Evolutionary conservation across 2,329 filamentous ascomycete genomes (phyloP).

Genomic region (Fusarium humuli): DNA sequence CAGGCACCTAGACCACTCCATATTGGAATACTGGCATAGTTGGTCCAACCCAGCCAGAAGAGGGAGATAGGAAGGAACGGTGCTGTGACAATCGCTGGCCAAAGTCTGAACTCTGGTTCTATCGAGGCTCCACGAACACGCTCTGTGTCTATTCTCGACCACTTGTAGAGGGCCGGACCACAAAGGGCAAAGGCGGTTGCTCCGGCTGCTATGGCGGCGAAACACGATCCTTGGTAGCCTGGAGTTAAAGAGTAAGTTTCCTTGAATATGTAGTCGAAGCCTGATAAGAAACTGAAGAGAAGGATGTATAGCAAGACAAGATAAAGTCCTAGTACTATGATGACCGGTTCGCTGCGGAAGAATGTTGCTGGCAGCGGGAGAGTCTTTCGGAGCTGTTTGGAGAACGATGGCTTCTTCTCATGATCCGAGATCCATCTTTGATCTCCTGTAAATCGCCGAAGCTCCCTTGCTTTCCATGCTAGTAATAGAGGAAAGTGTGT

Average conservation of each 20-base stretch:
- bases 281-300: conserved; percentile 64
- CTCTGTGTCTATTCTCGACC: conserved; percentile 52
- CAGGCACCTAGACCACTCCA: conserved; percentile 64
- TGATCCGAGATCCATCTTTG: conserved; percentile 70
- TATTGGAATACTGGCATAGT: conserved; percentile 55
- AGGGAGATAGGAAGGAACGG: conserved; percentile 62
- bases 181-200: conserved; percentile 49
- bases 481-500: conserved; percentile 70
- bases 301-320: conserved; percentile 64
- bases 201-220: conserved; percentile 57
- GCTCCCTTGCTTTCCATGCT: conserved; percentile 67
- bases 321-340: conserved; percentile 59
- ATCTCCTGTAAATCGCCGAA: conserved; percentile 71
- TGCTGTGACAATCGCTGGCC: conserved; percentile 63
- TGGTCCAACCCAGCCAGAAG: conserved; percentile 71
- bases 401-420: conserved; percentile 63
- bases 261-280: conserved; percentile 62
- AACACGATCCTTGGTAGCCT: conserved; percentile 56
- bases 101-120: conserved; percentile 65
- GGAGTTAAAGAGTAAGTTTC: conserved; percentile 54
- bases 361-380: conserved; percentile 56
- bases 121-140: conserved; percentile 55
- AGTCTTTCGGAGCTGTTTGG: conserved; percentile 63
- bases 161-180: conserved; percentile 48
- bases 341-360: conserved; percentile 52